Evolutionary conservation across 176 grass and related monocot genomes (phyloP), one percentile per base, ranked within the genome.

Genomic region (Aegilops longissima): DNA sequence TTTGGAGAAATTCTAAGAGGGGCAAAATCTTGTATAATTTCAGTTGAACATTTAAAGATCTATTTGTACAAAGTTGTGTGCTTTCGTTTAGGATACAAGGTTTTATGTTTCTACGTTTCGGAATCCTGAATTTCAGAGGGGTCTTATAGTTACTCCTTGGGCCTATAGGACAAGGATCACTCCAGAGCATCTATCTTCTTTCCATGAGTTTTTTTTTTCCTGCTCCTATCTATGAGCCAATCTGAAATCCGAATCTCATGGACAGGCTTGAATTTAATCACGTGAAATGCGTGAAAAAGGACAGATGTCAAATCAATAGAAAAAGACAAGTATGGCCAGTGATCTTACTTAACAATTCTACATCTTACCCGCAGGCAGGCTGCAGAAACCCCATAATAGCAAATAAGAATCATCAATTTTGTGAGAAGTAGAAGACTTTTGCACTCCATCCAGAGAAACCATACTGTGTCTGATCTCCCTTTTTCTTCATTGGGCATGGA

Each of bases 251-350:
- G 82, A 89, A 76, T 81, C 82, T 80, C 13, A 18, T 81, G 52
- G 65, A 45, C 51, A 86, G 40, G 40, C 40, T 18, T 77, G 14
- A 86, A 63, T 36, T 76, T 30, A 70, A 85, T 70, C 17, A 29
- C 38, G 68, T 71, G 78, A 90, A 71, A 65, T 87, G 58, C 17
- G 3, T 38, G 47, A 62, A 68, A 68, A 84, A 80, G 47, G 89
- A 36, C 89, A 80, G 34, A 51, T 84, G 69, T 84, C 76, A 87
- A 87, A 80, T 87, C 85, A 45, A 73, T 38, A 47, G 14, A 70
- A 84, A 84, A 87, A 80, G 27, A 59, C 20, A 4, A 51, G 47
- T 51, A 51, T 51, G 44, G 44, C 45, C 45, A 49, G 49, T 52
- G 49, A 52, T 52, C 49, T 52, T 52, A 52, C 49, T 52, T 17